A percentile compares a stretch with the other conserved stretches of the same genome.
phyloP scores from a whole-genome alignment of 768 basidiomycete species.

The Phylloporus sp. region DNA sequence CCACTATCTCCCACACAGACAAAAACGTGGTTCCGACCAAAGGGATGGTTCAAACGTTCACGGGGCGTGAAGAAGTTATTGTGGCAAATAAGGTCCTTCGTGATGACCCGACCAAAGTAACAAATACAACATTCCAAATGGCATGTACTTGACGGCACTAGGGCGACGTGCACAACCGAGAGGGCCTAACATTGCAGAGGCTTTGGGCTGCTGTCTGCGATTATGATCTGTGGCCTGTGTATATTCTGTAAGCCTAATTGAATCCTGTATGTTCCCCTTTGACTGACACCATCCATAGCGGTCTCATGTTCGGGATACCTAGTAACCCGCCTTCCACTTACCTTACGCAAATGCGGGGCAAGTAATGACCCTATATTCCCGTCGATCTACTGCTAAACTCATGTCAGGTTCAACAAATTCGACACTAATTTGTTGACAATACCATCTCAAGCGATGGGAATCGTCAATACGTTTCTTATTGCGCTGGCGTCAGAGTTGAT shows the following conservation, averaged over 20 bases:
- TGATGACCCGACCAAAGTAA: conserved; percentile 57
- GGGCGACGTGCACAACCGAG: conserved; percentile 64
- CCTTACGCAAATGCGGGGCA: conserved; percentile 53
- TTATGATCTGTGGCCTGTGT: conserved; percentile 64
- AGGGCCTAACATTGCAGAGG: conserved; percentile 46
- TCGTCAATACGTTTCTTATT: conserved; percentile 48
- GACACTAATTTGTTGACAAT: conserved; percentile 57
- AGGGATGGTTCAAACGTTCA: conserved; percentile 68
- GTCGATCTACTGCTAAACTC: not conserved
- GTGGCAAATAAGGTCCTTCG: conserved; percentile 56
- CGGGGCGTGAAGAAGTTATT: conserved; percentile 55
- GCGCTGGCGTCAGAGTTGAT: conserved; percentile 48
- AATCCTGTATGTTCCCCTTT: not conserved
- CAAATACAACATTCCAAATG: not conserved
- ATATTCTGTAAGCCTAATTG: conserved; percentile 36
- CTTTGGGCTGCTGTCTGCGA: conserved; percentile 54
- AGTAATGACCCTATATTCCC: not conserved
- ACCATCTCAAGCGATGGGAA: conserved; percentile 47
- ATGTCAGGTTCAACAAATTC: conserved; percentile 51
- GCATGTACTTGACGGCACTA: not conserved
- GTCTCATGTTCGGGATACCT: conserved; percentile 51
- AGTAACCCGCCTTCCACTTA: conserved; percentile 46
- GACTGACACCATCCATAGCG: conserved; percentile 26
- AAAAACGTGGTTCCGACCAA: conserved; percentile 50
- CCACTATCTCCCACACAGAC: conserved; percentile 60